Percentiles rank a stretch among this genome's conserved stretches.
These are phyloP conservation scores for Zelonia costaricensis DNA, from an alignment of 208 protist genomes.

Conservation along the genomic window DNA sequence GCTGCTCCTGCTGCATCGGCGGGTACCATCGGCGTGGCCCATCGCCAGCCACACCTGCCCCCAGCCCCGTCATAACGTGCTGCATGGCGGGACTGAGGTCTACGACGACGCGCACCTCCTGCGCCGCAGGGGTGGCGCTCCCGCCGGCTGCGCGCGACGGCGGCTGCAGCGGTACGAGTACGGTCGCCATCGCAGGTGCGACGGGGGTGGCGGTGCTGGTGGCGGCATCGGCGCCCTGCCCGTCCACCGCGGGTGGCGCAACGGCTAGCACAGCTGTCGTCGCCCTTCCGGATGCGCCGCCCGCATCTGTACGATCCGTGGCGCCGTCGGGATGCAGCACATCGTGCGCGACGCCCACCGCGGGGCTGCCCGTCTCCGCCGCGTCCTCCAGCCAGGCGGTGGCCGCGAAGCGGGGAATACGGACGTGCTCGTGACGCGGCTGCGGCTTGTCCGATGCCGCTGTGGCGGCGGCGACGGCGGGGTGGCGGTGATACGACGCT, in stretches of 20 bases:
- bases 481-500: background rate
- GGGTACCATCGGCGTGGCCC: background rate
- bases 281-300: too few relatives aligned
- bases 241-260: too few relatives aligned
- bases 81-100: conserved; percentile 19
- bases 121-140: background rate
- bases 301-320: too few relatives aligned
- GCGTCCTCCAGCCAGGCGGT: conserved; percentile 22
- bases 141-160: background rate
- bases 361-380: too few relatives aligned
- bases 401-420: conserved; percentile 2
- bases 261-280: too few relatives aligned
- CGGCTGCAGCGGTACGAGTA: background rate
- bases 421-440: background rate
- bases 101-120: conserved; percentile 19
- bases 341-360: too few relatives aligned
- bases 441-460: background rate
- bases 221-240: too few relatives aligned
- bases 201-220: too few relatives aligned
- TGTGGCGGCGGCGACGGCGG: background rate
- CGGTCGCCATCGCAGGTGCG: too few relatives aligned
- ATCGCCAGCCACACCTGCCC: too few relatives aligned
- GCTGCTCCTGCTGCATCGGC: conserved; percentile 16
- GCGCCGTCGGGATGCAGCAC: too few relatives aligned
- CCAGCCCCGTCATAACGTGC: background rate